Percentiles rank a stretch among this genome's conserved stretches.
Conservation (phyloP, 345 rosid species). For the Hibiscus trionum region DNA sequence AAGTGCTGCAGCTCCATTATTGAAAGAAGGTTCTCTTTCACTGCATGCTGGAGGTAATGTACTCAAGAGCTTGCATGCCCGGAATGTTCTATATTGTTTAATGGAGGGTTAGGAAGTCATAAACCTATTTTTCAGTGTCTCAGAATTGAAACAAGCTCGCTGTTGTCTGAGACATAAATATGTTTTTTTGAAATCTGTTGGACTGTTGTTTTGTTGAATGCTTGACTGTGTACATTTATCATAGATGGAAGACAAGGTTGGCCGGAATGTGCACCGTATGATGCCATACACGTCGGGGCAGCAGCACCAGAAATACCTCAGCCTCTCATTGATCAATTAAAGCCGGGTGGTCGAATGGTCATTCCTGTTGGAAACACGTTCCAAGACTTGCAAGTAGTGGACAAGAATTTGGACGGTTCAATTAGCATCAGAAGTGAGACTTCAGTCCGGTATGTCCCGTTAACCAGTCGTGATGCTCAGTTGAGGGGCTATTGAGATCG, state of each 20-base stretch:
- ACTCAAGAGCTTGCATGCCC: not conserved
- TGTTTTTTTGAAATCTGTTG: not conserved
- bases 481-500: slow-evolving; percentile 32
- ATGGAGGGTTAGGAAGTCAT: not conserved
- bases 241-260: slow-evolving; percentile 93
- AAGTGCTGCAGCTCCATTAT: slow-evolving; percentile 62
- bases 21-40: slow-evolving; percentile 67
- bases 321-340: slow-evolving; percentile 82
- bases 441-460: slow-evolving; percentile 85
- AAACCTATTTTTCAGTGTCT: not conserved
- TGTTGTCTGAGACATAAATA: not conserved
- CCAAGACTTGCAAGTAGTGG: slow-evolving; percentile 76
- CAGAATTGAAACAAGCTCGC: not conserved
- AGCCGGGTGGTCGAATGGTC: slow-evolving; percentile 97
- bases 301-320: slow-evolving; percentile 86
- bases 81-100: not conserved
- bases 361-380: slow-evolving; percentile 81
- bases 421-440: slow-evolving; percentile 49
- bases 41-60: slow-evolving; percentile 80
- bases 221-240: not conserved
- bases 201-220: not conserved
- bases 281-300: slow-evolving; percentile 96
- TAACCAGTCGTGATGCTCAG: slow-evolving; percentile 84
- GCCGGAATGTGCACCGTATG: slow-evolving; percentile 78
- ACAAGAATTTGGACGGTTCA: slow-evolving; percentile 77